Base-by-base conservation (phyloP, 495 filamentous ascomycete species). In the Talaromyces ruber region DNA sequence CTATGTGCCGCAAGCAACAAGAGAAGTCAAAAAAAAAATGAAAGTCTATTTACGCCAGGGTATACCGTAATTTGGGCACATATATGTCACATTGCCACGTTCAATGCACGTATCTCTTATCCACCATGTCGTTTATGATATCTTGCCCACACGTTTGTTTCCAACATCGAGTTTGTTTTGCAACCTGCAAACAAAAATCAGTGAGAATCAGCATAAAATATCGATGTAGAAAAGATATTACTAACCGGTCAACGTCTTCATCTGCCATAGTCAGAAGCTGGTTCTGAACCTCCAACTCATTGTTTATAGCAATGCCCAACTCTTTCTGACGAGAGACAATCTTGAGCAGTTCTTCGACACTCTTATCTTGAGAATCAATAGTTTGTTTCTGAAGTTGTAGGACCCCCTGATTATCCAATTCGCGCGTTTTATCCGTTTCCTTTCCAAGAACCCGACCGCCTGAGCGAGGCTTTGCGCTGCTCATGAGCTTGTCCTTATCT, bases 371-470 rank as follows among this genome's bases (percentile, higher is more conserved):
- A 65, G 93, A 86, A 43, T 82, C 61, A 85, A 98, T 95, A 70
- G 88, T 83, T 71, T 93, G 85, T 63, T 82, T 76, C 72, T 97
- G 92, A 69, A 98, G 71, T 79, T 92, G 86, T 69, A 97, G 63
- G 45, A 99, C 88, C 0, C 93, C 94, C 30, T 84, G 75, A 68
- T 99, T 99, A 69, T 97, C 94, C 61, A 94, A 74, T 75, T 96
- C 92, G 43, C 93, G 76, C 52, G 94, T 98, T 62, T 82, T 79
- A 62, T 92, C 90, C 47, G 91, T 98, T 73, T 99, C 94, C 52
- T 88, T 87, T 0, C 95, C 95, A 6, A 98, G 78, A 4, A 97
- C 89, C 24, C 84, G 6, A 83, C 54, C 54, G 66, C 53, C 72
- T 64, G 8, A 64, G 62, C 34, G 72, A 60, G 59, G 65, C 21